Percentiles rank a stretch among this genome's conserved stretches.
Evolutionary conservation across 164 flowering plant genomes (phyloP).

Genomic region (Vitis riparia): DNA sequence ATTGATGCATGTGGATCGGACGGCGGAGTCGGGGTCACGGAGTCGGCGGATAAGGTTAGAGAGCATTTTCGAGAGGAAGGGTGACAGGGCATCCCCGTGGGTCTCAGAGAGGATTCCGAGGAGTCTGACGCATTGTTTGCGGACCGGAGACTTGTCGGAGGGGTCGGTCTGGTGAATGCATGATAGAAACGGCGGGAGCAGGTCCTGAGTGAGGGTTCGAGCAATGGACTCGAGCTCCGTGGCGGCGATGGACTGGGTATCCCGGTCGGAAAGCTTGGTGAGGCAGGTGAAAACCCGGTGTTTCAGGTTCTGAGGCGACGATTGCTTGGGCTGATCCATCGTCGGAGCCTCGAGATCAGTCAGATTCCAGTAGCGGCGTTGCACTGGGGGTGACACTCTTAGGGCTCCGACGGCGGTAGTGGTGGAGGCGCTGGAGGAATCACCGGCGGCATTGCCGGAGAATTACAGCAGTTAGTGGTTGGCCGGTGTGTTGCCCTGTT

Average conservation of each 20-base stretch:
- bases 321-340: slow-evolving; percentile 9
- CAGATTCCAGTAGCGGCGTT: background rate
- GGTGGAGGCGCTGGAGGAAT: background rate
- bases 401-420: slow-evolving; percentile 6
- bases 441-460: slow-evolving; percentile 21
- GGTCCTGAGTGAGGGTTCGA: slow-evolving; percentile 31
- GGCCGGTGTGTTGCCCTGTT: too few species aligned
- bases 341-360: background rate
- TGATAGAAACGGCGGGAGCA: slow-evolving; percentile 59
- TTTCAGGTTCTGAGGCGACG: slow-evolving; percentile 53
- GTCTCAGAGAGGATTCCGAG: slow-evolving; percentile 48
- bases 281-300: slow-evolving; percentile 58
- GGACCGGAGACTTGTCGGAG: slow-evolving; percentile 64
- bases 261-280: slow-evolving; percentile 83
- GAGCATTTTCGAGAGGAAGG: slow-evolving; percentile 64
- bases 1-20: slow-evolving; percentile 63
- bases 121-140: slow-evolving; percentile 67
- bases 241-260: slow-evolving; percentile 65
- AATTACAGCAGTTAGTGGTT: too few species aligned
- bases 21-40: slow-evolving; percentile 71
- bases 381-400: background rate
- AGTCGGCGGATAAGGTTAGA: slow-evolving; percentile 55
- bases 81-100: slow-evolving; percentile 53
- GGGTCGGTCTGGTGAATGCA: slow-evolving; percentile 71
- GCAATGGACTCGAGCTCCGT: slow-evolving; percentile 80